Evolutionary conservation across 2,329 filamentous ascomycete species (phyloP).

Genomic region (Sclerotinia spermophila): DNA sequence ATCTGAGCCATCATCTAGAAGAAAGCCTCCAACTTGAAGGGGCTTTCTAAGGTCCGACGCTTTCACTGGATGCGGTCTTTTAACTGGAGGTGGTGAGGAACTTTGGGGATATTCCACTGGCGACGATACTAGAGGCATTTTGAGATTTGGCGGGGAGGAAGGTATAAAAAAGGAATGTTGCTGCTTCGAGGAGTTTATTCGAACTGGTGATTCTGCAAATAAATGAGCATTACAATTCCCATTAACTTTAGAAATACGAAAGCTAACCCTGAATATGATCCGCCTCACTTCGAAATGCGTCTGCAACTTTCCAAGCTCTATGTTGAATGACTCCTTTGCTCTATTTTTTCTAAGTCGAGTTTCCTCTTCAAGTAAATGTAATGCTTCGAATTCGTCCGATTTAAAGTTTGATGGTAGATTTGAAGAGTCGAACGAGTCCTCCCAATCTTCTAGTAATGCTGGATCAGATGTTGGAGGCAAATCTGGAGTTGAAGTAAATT

Average conservation of each 20-base stretch:
- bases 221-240: neutral
- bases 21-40: constrained; percentile 43
- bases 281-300: constrained; percentile 49
- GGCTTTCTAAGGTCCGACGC: constrained; percentile 36
- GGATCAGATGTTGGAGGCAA: constrained; percentile 31
- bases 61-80: constrained; percentile 40
- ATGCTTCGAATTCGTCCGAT: constrained; percentile 47
- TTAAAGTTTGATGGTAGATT: constrained; percentile 30
- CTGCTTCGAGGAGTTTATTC: constrained; percentile 7
- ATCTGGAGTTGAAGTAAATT: constrained; percentile 25
- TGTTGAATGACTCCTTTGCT: constrained; percentile 48
- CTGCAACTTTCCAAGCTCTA: constrained; percentile 45
- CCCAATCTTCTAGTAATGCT: constrained; percentile 29
- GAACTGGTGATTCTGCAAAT: constrained; percentile 2
- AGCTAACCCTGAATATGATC: constrained; percentile 37
- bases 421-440: constrained; percentile 21
- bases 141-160: constrained; percentile 24
- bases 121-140: constrained; percentile 59
- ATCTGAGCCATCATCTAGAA: constrained; percentile 44
- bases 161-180: constrained; percentile 3
- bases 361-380: constrained; percentile 43
- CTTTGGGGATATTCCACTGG: constrained; percentile 44
- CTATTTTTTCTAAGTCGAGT: constrained; percentile 41
- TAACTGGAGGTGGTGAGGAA: constrained; percentile 35
- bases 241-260: neutral